Percentiles rank a stretch among this genome's conserved stretches.
Conservation (phyloP, 495 filamentous ascomycete genomes). For the Penicillium egyptiacum region DNA sequence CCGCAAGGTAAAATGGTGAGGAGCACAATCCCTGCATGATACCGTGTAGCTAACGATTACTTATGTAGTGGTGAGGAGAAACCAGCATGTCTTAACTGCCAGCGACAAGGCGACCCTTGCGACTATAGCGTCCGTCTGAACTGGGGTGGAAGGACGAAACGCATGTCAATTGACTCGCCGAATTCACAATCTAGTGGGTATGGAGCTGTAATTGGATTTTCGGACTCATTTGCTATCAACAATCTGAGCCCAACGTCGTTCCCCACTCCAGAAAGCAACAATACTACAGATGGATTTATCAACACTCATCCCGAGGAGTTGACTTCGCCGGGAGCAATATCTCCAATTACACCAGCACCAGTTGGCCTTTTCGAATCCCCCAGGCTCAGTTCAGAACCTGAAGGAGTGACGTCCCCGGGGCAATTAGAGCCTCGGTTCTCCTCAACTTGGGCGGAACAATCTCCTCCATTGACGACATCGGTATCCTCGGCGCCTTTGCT, state of each 20-base stretch:
- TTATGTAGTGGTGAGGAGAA: constrained; percentile 66
- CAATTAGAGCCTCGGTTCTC: constrained; percentile 21
- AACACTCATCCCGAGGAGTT: constrained; percentile 15
- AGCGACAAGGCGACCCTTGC: constrained; percentile 71
- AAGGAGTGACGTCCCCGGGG: constrained; percentile 23
- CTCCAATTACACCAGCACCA: constrained; percentile 18
- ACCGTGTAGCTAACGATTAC: neutral
- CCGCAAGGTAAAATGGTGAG: constrained; percentile 79
- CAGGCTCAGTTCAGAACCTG: constrained; percentile 26
- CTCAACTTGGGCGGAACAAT: constrained; percentile 29
- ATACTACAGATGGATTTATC: constrained; percentile 21
- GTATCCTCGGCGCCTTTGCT: constrained; percentile 17
- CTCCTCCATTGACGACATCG: constrained; percentile 19
- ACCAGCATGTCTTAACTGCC: constrained; percentile 74
- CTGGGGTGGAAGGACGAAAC: constrained; percentile 70
- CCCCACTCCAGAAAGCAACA: constrained; percentile 16
- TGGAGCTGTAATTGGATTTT: constrained; percentile 24
- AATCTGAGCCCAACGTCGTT: constrained; percentile 11
- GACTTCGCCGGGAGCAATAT: constrained; percentile 18
- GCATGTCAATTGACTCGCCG: constrained; percentile 40
- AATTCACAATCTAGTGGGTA: constrained; percentile 37
- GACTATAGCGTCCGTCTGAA: constrained; percentile 86
- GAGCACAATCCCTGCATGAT: neutral
- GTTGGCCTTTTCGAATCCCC: constrained; percentile 29
- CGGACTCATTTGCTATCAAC: constrained; percentile 17